Conservation (phyloP, 2,329 filamentous ascomycete species). For the Salinomyces thailandicus region DNA sequence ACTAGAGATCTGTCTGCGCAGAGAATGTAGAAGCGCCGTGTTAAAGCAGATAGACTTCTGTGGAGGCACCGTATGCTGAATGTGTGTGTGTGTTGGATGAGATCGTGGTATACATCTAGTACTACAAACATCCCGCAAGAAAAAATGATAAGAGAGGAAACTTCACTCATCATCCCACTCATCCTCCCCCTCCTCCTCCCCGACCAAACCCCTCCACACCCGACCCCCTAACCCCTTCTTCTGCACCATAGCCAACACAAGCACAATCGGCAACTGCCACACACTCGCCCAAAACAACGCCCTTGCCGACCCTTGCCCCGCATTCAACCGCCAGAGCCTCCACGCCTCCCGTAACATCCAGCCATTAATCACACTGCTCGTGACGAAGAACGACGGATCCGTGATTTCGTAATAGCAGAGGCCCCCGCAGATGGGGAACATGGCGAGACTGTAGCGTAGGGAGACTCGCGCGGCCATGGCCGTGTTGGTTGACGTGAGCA, state of each 20-base stretch:
- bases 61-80: too few species aligned
- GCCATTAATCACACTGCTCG: slow-evolving; percentile 69
- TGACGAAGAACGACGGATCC: slow-evolving; percentile 72
- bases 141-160: too few species aligned
- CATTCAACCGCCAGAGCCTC: slow-evolving; percentile 68
- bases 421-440: slow-evolving; percentile 75
- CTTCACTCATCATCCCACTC: slow-evolving; percentile 42
- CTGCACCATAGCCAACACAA: slow-evolving; percentile 81
- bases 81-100: too few species aligned
- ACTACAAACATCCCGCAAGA: too few species aligned
- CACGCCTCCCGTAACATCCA: slow-evolving; percentile 78
- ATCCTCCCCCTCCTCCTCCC: slow-evolving; percentile 46
- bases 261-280: slow-evolving; percentile 83
- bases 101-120: too few species aligned
- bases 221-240: slow-evolving; percentile 89
- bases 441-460: slow-evolving; percentile 71
- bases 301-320: slow-evolving; percentile 68
- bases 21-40: too few species aligned
- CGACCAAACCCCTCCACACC: slow-evolving; percentile 58
- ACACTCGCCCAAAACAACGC: slow-evolving; percentile 95
- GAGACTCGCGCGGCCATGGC: slow-evolving; percentile 77
- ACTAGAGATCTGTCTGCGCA: too few species aligned
- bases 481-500: slow-evolving; percentile 81
- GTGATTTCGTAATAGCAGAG: slow-evolving; percentile 73
- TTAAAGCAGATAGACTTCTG: too few species aligned